Base-by-base conservation (phyloP, 1,139 yeast species). In the Kurtzmaniella natalensis region DNA sequence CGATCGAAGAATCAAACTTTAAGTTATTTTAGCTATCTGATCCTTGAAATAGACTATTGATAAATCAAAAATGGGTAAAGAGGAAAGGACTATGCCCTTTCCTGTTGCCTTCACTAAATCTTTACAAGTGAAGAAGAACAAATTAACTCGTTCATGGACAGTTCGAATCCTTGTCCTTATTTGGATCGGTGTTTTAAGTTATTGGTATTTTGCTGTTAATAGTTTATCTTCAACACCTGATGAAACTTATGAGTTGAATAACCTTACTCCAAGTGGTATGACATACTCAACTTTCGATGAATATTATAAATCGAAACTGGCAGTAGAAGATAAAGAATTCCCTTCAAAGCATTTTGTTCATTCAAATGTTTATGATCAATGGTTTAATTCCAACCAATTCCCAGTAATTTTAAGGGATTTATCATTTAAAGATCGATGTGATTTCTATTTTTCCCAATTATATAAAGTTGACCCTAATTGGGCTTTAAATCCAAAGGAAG, bases 401-500 rank as follows among this genome's bases (percentile, higher is more conserved):
- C 11, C 38, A 10, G 18, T 18, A 6, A 18, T 35, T 7, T 15
- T 35, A 8, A 29, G 25, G 7, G 31, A 19, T 9, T n/a, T 24
- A 11, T 17, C 23, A 5, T 36, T 37, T 18, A 25, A 37, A 17
- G 39, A 42, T 9, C 27, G 48, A 19, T 46, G 50, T 32, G 33
- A 42, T 6, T 28, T 44, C 17, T 46, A 46, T 23, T 46, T 46
- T 25, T 34, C 35, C 16, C 29, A 16, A 9, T 24, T 37, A 11
- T 38, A 36, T 25, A 14, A 11, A 9, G 21, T 10, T 16, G 38
- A 44, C 19, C 27, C 32, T 4, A 17, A 38, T 9, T 47, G 50
- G 51, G n/a, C 16, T 2, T 24, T 40, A n/a, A 44, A 49, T 27
- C 57, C 56, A 0, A 21, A 25, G 9, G 18, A 23, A 9, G 36